Evolutionary conservation across 2,329 filamentous ascomycete genomes (phyloP).

Genomic region (Fusarium bactridioides): DNA sequence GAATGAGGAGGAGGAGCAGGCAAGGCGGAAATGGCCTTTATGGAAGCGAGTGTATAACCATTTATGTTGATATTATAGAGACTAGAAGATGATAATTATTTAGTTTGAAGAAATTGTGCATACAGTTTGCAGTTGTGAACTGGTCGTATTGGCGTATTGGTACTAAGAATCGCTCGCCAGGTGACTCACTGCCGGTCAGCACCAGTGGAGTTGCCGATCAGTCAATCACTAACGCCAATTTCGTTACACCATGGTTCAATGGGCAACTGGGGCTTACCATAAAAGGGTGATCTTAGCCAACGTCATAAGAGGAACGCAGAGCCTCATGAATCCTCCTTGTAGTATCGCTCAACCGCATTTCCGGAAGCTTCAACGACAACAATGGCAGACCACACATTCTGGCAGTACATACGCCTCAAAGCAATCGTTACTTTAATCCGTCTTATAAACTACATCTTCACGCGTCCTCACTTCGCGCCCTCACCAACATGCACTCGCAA

Average conservation of each 20-base stretch:
- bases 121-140: background rate
- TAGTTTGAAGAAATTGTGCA: rapidly evolving
- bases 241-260: too few relatives aligned
- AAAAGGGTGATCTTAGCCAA: background rate
- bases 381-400: conserved; percentile 12
- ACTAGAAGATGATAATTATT: background rate
- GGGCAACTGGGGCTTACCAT: background rate
- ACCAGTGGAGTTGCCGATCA: background rate
- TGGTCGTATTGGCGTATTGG: background rate
- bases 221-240: background rate
- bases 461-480: conserved; percentile 10
- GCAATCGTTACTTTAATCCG: conserved; percentile 18
- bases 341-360: rapidly evolving
- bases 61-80: conserved; percentile 61
- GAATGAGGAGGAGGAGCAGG: conserved; percentile 74
- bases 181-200: conserved; percentile 13
- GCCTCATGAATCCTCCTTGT: too few relatives aligned
- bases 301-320: background rate
- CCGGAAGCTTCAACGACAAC: too few relatives aligned
- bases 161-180: background rate
- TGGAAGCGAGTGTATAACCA: conserved; percentile 80
- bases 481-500: conserved; percentile 23
- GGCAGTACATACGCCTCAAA: conserved; percentile 29
- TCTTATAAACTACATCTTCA: conserved; percentile 20
- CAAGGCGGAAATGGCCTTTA: conserved; percentile 72